A percentile compares a stretch with the other conserved stretches of the same genome.
Conservation (phyloP, 495 filamentous ascomycete species). For the Barbatosphaeria neglecta region DNA sequence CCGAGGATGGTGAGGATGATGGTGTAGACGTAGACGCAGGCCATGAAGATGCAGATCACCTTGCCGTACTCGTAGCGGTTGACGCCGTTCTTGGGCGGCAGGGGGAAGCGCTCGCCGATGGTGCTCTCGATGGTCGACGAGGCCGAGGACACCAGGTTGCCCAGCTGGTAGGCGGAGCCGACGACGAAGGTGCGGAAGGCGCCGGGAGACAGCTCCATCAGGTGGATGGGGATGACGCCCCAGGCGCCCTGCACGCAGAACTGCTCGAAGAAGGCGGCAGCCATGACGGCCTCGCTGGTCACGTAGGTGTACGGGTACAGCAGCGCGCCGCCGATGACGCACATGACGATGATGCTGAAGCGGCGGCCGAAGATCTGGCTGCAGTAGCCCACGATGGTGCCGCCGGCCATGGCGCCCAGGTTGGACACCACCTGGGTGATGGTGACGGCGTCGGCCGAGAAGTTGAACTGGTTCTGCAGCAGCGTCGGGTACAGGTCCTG, state of each 20-base stretch:
- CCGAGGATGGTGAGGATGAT: conserved; percentile 66
- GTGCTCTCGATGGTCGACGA: conserved; percentile 75
- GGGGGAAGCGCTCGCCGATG: conserved; percentile 68
- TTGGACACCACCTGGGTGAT: conserved; percentile 80
- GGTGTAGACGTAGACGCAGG: conserved; percentile 74
- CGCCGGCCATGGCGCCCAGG: conserved; percentile 67
- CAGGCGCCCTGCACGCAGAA: conserved; percentile 83
- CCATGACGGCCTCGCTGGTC: conserved; percentile 48
- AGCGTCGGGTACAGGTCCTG: conserved; percentile 89
- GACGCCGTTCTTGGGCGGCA: conserved; percentile 38
- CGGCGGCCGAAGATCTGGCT: conserved; percentile 75
- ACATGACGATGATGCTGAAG: conserved; percentile 68
- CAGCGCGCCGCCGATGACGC: conserved; percentile 62
- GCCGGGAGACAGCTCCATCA: conserved; percentile 79
- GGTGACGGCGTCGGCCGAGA: conserved; percentile 59
- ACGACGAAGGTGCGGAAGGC: conserved; percentile 76
- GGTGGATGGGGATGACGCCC: conserved; percentile 74
- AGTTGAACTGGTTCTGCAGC: conserved; percentile 65
- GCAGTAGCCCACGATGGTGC: conserved; percentile 64
- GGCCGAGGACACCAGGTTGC: conserved; percentile 71
- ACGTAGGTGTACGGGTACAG: conserved; percentile 76
- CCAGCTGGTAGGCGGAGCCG: conserved; percentile 74
- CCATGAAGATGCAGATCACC: conserved; percentile 91
- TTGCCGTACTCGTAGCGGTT: conserved; percentile 71
- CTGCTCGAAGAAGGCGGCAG: conserved; percentile 83